phyloP scores from a whole-genome alignment of 2,329 filamentous ascomycete genomes.

The Pseudogymnoascus sp. region DNA sequence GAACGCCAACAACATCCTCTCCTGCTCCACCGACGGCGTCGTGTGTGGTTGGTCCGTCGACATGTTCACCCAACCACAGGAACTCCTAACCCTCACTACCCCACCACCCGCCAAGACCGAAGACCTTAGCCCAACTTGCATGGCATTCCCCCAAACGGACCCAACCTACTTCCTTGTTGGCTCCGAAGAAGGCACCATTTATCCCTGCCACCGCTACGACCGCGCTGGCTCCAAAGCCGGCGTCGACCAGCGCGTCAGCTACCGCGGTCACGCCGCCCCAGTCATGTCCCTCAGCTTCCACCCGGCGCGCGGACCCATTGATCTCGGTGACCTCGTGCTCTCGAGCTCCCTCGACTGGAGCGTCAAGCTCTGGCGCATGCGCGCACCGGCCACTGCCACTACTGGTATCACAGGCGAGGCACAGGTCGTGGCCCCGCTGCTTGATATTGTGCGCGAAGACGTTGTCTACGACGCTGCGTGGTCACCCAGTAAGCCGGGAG shows the following conservation, averaged over 20 bases:
- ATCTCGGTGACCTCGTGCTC: conserved; percentile 87
- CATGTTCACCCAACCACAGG: conserved; percentile 94
- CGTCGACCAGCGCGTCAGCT: conserved; percentile 80
- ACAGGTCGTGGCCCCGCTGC: conserved; percentile 59
- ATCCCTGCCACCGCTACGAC: conserved; percentile 94
- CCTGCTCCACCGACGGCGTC: conserved; percentile 90
- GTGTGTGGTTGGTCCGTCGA: conserved; percentile 97
- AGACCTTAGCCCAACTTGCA: conserved; percentile 87
- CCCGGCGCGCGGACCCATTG: conserved; percentile 81
- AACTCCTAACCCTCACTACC: conserved; percentile 79
- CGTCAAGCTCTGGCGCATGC: conserved; percentile 93
- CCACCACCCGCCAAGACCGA: conserved; percentile 85
- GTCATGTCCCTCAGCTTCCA: conserved; percentile 97
- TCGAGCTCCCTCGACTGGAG: conserved; percentile 95
- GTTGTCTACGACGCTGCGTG: conserved; percentile 94
- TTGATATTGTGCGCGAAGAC: conserved; percentile 90
- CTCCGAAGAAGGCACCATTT: conserved; percentile 93
- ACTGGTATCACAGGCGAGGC: conserved; percentile 36
- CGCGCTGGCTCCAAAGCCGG: conserved; percentile 94
- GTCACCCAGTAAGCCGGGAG: conserved; percentile 88
- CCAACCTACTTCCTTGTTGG: conserved; percentile 97
- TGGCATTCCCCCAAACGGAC: conserved; percentile 90
- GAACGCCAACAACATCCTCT: conserved; percentile 98
- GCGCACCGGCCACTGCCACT: conserved; percentile 65
- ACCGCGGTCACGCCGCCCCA: conserved; percentile 83